phyloP scores from a whole-genome alignment of 2,329 filamentous ascomycete genomes.

The Cercospora zeae-maydis region DNA sequence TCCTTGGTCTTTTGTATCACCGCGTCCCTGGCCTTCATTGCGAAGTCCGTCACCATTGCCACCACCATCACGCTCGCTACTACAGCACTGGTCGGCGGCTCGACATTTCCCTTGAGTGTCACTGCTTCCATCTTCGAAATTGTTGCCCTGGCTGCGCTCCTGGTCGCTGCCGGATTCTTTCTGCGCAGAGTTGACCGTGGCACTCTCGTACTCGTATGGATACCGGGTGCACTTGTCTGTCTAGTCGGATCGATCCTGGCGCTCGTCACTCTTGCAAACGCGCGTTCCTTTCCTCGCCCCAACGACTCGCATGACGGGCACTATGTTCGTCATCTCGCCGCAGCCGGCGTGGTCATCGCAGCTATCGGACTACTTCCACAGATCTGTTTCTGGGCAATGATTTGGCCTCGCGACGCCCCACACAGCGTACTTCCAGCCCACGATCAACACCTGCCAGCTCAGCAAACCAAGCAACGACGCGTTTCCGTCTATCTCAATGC shows the following conservation, averaged over 20 bases:
- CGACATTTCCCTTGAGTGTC: slow-evolving; percentile 19
- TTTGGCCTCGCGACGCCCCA: slow-evolving; percentile 19
- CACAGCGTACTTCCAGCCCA: neutral
- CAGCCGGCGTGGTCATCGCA: slow-evolving; percentile 31
- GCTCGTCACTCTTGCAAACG: slow-evolving; percentile 14
- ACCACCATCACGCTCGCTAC: slow-evolving; percentile 23
- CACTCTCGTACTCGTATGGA: slow-evolving; percentile 16
- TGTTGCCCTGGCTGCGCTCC: slow-evolving; percentile 21
- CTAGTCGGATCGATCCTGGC: slow-evolving; percentile 19
- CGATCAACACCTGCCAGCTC: slow-evolving; percentile 1
- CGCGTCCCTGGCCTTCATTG: slow-evolving; percentile 20
- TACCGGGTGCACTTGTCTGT: slow-evolving; percentile 13
- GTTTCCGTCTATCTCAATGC: slow-evolving; percentile 27
- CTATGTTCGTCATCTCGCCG: slow-evolving; percentile 17
- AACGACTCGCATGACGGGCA: neutral
- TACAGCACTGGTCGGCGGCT: slow-evolving; percentile 7
- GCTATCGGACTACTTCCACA: slow-evolving; percentile 27
- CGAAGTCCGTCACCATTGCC: slow-evolving; percentile 22
- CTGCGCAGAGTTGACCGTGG: slow-evolving; percentile 17
- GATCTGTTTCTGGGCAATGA: slow-evolving; percentile 27
- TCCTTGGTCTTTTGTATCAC: slow-evolving; percentile 16
- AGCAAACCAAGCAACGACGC: slow-evolving; percentile 16
- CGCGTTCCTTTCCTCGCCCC: neutral
- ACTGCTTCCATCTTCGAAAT: slow-evolving; percentile 26
- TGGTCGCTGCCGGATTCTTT: slow-evolving; percentile 17